Conservation (phyloP, 441 rosid genomes). For the Mallotus repandus region DNA sequence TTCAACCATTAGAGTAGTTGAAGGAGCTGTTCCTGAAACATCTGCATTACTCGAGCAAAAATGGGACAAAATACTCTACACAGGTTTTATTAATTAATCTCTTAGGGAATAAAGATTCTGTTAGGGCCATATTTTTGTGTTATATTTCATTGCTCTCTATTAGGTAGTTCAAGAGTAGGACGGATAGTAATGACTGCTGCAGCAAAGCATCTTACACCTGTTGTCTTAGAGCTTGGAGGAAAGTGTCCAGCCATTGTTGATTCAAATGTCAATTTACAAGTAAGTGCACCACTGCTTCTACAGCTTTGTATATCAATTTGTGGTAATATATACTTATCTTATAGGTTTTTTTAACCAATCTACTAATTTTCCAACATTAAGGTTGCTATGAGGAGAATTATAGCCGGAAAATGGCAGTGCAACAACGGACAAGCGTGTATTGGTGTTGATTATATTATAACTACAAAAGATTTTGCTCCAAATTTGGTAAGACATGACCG, state of each 20-base stretch:
- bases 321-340: too few relatives aligned
- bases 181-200: constrained; percentile 70
- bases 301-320: too few relatives aligned
- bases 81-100: constrained; percentile 37
- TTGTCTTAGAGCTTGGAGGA: constrained; percentile 65
- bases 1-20: constrained; percentile 48
- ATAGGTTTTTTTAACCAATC: too few relatives aligned
- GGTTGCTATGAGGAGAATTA: constrained; percentile 57
- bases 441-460: constrained; percentile 52
- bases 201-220: constrained; percentile 71
- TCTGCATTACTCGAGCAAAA: constrained; percentile 61
- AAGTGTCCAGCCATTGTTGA: constrained; percentile 64
- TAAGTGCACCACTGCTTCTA: constrained; percentile 5
- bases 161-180: constrained; percentile 51
- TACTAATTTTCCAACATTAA: constrained; percentile 1
- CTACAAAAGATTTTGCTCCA: constrained; percentile 51
- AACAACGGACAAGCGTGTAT: constrained; percentile 67
- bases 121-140: too few relatives aligned
- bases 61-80: constrained; percentile 71
- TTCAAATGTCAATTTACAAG: constrained; percentile 44
- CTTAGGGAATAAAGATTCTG: too few relatives aligned
- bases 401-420: constrained; percentile 59
- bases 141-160: too few relatives aligned
- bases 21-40: constrained; percentile 58
- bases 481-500: constrained; percentile 38